phyloP scores from a whole-genome alignment of 805 yeast species.

The Monosporozyma unispora region DNA sequence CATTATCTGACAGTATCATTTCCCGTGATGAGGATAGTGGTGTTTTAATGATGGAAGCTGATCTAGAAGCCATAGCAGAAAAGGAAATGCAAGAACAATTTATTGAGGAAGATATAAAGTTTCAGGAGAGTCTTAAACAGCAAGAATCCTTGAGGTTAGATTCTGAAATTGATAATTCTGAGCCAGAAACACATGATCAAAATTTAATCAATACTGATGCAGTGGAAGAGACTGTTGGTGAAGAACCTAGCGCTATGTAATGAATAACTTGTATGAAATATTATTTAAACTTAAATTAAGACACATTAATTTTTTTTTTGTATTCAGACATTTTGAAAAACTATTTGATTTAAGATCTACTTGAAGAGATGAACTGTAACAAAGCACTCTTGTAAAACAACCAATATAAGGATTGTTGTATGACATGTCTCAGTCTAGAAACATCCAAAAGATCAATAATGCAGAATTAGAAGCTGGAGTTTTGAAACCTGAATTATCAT shows the following conservation, averaged over 20 bases:
- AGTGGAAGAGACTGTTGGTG: no score
- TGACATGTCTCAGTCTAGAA: constrained; percentile 11
- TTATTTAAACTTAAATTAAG: not conserved
- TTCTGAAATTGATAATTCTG: not conserved
- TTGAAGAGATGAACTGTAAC: not conserved
- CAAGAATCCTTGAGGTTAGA: not conserved
- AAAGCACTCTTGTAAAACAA: no score
- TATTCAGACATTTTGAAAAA: not conserved
- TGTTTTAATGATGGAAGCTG: constrained; percentile 9
- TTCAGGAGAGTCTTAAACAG: not conserved
- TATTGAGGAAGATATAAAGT: constrained; percentile 4
- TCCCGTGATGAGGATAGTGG: constrained; percentile 10
- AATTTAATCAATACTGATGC: not conserved
- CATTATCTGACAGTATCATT: constrained; percentile 6
- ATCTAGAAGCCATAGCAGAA: constrained; percentile 11
- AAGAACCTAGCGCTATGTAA: not conserved
- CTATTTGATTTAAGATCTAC: no score
- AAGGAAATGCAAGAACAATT: constrained; percentile 8
- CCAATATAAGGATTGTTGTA: no score
- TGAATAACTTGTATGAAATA: not conserved
- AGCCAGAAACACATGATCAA: not conserved
- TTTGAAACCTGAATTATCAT: constrained; percentile 52
- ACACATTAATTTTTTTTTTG: not conserved
- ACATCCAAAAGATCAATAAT: constrained; percentile 52
- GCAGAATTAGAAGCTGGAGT: constrained; percentile 57